Base-by-base conservation (phyloP, 768 basidiomycete species). In the Mrakia gelida region DNA sequence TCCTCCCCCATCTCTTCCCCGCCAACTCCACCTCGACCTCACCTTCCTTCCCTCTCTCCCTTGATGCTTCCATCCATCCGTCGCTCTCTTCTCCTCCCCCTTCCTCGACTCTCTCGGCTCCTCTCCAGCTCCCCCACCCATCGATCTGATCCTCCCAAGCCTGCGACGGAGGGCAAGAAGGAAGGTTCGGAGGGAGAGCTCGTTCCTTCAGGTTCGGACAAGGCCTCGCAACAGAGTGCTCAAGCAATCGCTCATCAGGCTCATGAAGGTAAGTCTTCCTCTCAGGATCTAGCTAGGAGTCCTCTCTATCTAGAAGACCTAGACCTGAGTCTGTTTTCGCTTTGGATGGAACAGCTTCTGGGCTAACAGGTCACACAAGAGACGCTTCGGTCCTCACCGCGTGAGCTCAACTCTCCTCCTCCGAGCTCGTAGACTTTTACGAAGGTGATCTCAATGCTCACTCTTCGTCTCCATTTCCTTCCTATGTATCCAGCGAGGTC, bases 121-220 rank as follows among this genome's bases (percentile, higher is more conserved):
- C 7, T 59, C 26, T 59, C 59, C 9, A 59, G n/a, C n/a, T 59
- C 59, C 10, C 10, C 28, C 11, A 15, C n/a, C 28, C 11, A 13
- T n/a, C 59, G 6, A 0, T 59, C 59, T 59, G 59, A 26, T 3
- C 28, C 59, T 28, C 7, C 67, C 21, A 70, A 70, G 67, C 38
- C 67, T 26, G 67, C 34, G 26, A 6, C 67, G 67, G 67, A 70
- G 9, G 67, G 34, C 41, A 70, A 70, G 38, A 11, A 70, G 34
- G 26, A 28, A 18, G 30, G 11, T 4, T 10, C 30, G 28, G 63
- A 70, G 7, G 34, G 18, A 11, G 34, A 3, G 41, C 18, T 41
- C 38, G 26, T 70, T 23, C 67, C 67, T 5, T 41, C 73, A 38
- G 73, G 73, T 11, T 73, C 73, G 18, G 73, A 73, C 54, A 30